Base-by-base conservation (phyloP, 352 stramenopile species). In the Blastocystis sp. region DNA sequence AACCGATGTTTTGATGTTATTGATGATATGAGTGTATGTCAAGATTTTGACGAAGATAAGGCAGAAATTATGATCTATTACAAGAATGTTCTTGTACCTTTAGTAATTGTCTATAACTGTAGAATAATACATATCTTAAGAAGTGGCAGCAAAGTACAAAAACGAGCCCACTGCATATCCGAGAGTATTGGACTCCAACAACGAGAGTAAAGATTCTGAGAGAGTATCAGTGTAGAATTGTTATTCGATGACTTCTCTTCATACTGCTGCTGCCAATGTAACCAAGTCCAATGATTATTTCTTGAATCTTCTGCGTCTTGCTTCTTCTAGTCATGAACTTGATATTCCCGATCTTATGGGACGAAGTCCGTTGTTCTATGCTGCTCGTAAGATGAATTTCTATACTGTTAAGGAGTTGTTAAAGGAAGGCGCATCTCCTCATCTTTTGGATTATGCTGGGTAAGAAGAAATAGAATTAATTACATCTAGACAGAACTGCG, bases 341-440 rank as follows among this genome's bases (percentile, higher is more conserved):
- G 67, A 80, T 27, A 80, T 80, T 32, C 67, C 43, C n/a, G 67
- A 80, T 32, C 39, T 80, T 32, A 57, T 80, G 32, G 67, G 67
- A 24, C 43, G 67, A 57, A 80, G 39, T 21, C 67, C 67, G 1
- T 42, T 80, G 67, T 80, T 80, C 35, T 80, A 80, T 39, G 67
- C 67, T 27, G 67, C 67, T 1, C 46, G 21, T 27, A 59, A 58
- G 43, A 39, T 42, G 24, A 80, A 80, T 56, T n/a, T 46, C 21
- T 21, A 57, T 1, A 29, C 16, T 39, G 39, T 80, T 9, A 59
- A 27, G 4, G 39, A n/a, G n/a, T 39, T 80, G 1, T 19, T 80
- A 11, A n/a, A 61, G 14, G 32, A 61, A 11, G 67, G 67, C 21
- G 67, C 67, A 16, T 58, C 43, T 35, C 14, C 32, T 12, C 37